Evolutionary conservation across 179 eudicot species (phyloP).

Genomic region (Patellifolia procumbens): DNA sequence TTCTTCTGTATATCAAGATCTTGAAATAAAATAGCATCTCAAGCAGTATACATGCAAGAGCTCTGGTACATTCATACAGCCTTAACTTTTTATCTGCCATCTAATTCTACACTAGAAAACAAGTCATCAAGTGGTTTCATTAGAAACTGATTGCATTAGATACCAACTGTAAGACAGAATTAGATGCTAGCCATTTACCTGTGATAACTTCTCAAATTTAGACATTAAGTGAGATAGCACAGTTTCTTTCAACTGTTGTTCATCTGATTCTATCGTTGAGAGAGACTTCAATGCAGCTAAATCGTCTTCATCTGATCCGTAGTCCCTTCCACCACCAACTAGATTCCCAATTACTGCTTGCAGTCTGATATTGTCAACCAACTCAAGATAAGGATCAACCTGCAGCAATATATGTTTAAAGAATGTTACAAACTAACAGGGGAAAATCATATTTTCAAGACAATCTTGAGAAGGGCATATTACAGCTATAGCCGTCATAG

Average conservation of each 20-base stretch:
- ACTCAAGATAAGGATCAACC: slow-evolving; percentile 81
- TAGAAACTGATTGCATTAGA: background rate
- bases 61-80: background rate
- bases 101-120: background rate
- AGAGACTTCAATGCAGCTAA: slow-evolving; percentile 59
- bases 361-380: slow-evolving; percentile 69
- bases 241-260: slow-evolving; percentile 59
- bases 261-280: slow-evolving; percentile 47
- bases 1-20: background rate
- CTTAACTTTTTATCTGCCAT: background rate
- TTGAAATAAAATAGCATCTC: background rate
- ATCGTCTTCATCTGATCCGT: slow-evolving; percentile 75
- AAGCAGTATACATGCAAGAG: background rate
- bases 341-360: slow-evolving; percentile 39
- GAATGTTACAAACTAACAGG: background rate
- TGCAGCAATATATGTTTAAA: slow-evolving; percentile 26
- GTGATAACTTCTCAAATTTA: slow-evolving; percentile 55
- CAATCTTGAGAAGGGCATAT: slow-evolving; percentile 13
- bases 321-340: slow-evolving; percentile 25
- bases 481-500: slow-evolving; percentile 66
- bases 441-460: slow-evolving; percentile 6
- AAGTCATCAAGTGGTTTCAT: slow-evolving; percentile 32
- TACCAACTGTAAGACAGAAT: background rate
- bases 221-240: slow-evolving; percentile 52
- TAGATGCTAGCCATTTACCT: slow-evolving; percentile 48